Base-by-base conservation (phyloP, 2,329 filamentous ascomycete species). In the Monosporascus sp. region DNA sequence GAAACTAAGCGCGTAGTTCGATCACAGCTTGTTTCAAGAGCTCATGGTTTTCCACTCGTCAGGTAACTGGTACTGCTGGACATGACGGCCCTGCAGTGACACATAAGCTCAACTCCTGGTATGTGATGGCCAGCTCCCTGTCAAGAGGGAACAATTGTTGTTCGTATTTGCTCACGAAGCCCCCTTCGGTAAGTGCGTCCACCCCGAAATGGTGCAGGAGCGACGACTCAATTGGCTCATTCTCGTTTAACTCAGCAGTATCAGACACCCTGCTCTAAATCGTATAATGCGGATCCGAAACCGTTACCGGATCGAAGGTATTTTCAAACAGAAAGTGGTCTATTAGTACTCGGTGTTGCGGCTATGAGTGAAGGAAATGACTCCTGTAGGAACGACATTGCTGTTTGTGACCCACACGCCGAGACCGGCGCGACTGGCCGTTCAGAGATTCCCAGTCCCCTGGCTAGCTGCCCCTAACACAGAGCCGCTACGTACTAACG, bases 131-230 rank as follows among this genome's bases (percentile, higher is more conserved):
- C 11, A 63, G 19, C n/a, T 59, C 51, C 4, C 37, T 20, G 17
- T 65, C 54, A 2, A 66, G 49, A 0, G 63, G 62, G 1, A 56
- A 50, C 26, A 49, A 53, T 40, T 64, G 56, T 27, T 57, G 53
- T 16, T 54, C 48, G 9, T 62, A 58, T 14, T 60, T 50, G 45
- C 44, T 48, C 27, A 66, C 43, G 17, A 66, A 51, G 8, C 59
- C 60, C 22, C 54, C 57, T 8, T 57, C 50, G 11, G 66, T 60
- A 24, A 69, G 59, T 22, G 57, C 54, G 43, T 69, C 65, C 5
- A 58, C 59, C 40, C 67, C 66, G 19, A 67, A 62, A 50, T 67
- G 62, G 11, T 63, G 62, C 17, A 66, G 53, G 11, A 67, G 56
- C 11, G 61, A 59, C 36, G 66, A 55, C 53, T 67, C 59, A 51